A percentile compares a stretch with the other conserved stretches of the same genome.
Evolutionary conservation across 306 rosid species (phyloP).

Genomic region (Quercus mongolica): DNA sequence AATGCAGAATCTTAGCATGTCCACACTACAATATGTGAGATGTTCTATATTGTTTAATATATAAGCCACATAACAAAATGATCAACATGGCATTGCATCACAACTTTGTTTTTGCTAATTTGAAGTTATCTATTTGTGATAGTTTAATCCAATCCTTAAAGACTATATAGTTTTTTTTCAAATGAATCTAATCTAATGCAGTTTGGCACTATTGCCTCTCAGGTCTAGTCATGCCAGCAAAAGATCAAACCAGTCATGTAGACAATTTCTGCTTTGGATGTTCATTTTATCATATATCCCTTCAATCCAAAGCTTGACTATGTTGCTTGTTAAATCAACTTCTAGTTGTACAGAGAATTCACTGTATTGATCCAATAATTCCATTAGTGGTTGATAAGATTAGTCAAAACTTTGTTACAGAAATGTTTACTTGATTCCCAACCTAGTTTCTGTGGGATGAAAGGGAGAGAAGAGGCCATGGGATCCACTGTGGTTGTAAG

Average conservation of each 20-base stretch:
- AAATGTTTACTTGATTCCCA: conserved; percentile 13
- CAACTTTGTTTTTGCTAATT: neutral
- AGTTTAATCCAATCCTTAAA: neutral
- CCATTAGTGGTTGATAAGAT: neutral
- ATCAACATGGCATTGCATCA: neutral
- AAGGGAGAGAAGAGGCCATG: conserved; percentile 30
- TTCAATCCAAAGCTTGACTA: conserved; percentile 7
- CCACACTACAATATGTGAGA: neutral
- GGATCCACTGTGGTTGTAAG: conserved; percentile 45
- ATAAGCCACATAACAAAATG: neutral
- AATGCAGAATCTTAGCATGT: neutral
- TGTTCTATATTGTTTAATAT: too few species aligned
- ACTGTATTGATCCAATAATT: conserved; percentile 7
- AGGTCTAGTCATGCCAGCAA: neutral
- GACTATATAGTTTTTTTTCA: neutral
- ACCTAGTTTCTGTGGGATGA: conserved; percentile 31
- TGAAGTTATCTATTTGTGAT: neutral
- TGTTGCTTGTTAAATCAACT: neutral
- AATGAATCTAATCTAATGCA: neutral
- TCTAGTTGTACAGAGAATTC: neutral
- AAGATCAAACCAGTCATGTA: too few species aligned
- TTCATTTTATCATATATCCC: neutral
- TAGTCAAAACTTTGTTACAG: neutral
- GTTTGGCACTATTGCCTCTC: neutral
- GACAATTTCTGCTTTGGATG: too few species aligned